Percentiles rank a stretch among this genome's conserved stretches.
Evolutionary conservation across 306 rosid species (phyloP).

Genomic region (Aeschynomene evenia): DNA sequence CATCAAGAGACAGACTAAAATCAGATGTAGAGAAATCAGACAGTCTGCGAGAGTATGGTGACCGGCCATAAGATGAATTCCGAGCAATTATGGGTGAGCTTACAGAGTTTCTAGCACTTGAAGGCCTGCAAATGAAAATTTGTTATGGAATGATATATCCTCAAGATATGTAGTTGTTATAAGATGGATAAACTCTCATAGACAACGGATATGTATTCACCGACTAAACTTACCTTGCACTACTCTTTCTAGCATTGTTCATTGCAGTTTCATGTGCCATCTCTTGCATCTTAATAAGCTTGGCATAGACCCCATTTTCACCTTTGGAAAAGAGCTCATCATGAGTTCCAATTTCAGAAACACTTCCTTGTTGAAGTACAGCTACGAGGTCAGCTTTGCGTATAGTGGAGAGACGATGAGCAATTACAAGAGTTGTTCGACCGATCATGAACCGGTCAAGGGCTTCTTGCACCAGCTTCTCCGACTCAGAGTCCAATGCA

Average conservation of each 20-base stretch:
- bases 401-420: slow-evolving; percentile 96
- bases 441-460: slow-evolving; percentile 99
- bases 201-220: background rate
- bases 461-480: slow-evolving; percentile 96
- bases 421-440: slow-evolving; percentile 92
- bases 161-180: background rate
- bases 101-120: slow-evolving; percentile 98
- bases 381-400: slow-evolving; percentile 98
- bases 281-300: slow-evolving; percentile 93
- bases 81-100: slow-evolving; percentile 97
- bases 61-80: slow-evolving; percentile 95
- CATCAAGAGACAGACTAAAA: slow-evolving; percentile 82
- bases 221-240: slow-evolving; percentile 68
- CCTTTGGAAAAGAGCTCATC: slow-evolving; percentile 88
- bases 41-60: slow-evolving; percentile 95
- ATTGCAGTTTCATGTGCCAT: slow-evolving; percentile 88
- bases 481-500: slow-evolving; percentile 97
- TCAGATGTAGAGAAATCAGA: slow-evolving; percentile 98
- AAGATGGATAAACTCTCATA: slow-evolving; percentile 7
- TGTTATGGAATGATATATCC: background rate
- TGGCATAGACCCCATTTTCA: slow-evolving; percentile 90
- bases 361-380: slow-evolving; percentile 90
- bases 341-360: slow-evolving; percentile 91
- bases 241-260: slow-evolving; percentile 92
- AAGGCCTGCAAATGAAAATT: slow-evolving; percentile 67